A percentile compares a stretch with the other conserved stretches of the same genome.
These are phyloP conservation scores for Boletus tylopilopsis DNA, from an alignment of 768 basidiomycete genomes.

Conservation along the genomic window DNA sequence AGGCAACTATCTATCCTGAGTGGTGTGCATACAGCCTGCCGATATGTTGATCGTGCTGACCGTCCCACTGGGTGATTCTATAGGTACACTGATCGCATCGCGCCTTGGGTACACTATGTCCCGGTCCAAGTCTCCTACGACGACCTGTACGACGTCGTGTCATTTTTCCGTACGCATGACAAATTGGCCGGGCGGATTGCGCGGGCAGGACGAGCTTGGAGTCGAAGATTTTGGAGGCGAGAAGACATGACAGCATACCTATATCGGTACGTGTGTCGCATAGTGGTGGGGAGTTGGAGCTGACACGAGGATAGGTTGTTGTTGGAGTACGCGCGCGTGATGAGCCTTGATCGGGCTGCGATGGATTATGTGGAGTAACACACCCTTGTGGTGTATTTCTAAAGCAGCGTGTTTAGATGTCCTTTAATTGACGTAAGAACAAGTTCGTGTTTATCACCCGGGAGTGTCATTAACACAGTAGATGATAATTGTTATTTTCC, in stretches of 20 bases:
- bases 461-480: too few species aligned
- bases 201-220: conserved; percentile 53
- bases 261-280: conserved; percentile 41
- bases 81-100: conserved; percentile 55
- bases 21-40: conserved; percentile 40
- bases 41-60: background rate
- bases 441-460: too few species aligned
- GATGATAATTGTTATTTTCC: too few species aligned
- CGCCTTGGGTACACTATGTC: conserved; percentile 73
- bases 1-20: conserved; percentile 70
- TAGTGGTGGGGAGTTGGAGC: too few species aligned
- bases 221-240: conserved; percentile 50
- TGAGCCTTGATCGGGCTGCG: conserved; percentile 41
- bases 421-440: too few species aligned
- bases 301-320: conserved; percentile 36
- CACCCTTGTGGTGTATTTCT: too few species aligned
- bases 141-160: conserved; percentile 65
- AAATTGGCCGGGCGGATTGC: conserved; percentile 56
- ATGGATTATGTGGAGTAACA: conserved; percentile 34
- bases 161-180: conserved; percentile 74
- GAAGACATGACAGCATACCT: conserved; percentile 59
- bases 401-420: too few species aligned
- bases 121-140: conserved; percentile 62
- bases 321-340: conserved; percentile 52
- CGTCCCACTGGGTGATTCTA: too few species aligned